Conservation (phyloP, 2,329 filamentous ascomycete genomes). For the Corinectria fuckeliana region DNA sequence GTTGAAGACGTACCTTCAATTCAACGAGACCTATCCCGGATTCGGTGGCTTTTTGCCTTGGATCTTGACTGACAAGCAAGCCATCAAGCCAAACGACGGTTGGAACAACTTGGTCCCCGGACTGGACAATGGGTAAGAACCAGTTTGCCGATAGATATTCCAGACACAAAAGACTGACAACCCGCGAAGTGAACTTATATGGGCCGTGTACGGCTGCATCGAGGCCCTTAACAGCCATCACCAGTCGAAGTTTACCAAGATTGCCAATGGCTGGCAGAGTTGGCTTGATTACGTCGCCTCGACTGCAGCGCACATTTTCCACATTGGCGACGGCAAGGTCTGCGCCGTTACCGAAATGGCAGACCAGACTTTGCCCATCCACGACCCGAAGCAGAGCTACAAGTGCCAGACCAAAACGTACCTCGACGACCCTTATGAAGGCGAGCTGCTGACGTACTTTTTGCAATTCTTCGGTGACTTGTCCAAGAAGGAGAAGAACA, state of each 20-base stretch:
- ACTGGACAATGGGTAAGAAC: constrained; percentile 47
- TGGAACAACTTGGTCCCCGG: constrained; percentile 49
- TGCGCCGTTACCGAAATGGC: constrained; percentile 48
- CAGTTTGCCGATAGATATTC: fast-evolving
- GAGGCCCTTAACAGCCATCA: constrained; percentile 43
- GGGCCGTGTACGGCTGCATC: constrained; percentile 51
- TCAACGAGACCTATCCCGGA: constrained; percentile 50
- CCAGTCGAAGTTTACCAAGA: constrained; percentile 31
- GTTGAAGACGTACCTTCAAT: constrained; percentile 47
- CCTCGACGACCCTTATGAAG: constrained; percentile 52
- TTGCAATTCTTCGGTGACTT: constrained; percentile 48
- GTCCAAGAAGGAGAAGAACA: constrained; percentile 41
- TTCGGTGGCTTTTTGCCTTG: constrained; percentile 51
- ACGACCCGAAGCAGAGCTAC: constrained; percentile 41
- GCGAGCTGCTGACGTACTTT: constrained; percentile 50
- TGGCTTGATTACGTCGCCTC: constrained; percentile 50
- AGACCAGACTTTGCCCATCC: constrained; percentile 43
- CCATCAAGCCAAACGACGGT: constrained; percentile 44
- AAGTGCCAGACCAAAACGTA: constrained; percentile 43
- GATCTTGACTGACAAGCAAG: constrained; percentile 41
- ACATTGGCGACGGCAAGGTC: constrained; percentile 46
- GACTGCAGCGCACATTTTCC: constrained; percentile 47
- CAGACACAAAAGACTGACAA: neutral
- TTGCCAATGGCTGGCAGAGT: constrained; percentile 45
- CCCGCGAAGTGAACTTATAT: constrained; percentile 45